phyloP scores from a whole-genome alignment of 2,329 filamentous ascomycete genomes.

The Clarireedia sp. region DNA sequence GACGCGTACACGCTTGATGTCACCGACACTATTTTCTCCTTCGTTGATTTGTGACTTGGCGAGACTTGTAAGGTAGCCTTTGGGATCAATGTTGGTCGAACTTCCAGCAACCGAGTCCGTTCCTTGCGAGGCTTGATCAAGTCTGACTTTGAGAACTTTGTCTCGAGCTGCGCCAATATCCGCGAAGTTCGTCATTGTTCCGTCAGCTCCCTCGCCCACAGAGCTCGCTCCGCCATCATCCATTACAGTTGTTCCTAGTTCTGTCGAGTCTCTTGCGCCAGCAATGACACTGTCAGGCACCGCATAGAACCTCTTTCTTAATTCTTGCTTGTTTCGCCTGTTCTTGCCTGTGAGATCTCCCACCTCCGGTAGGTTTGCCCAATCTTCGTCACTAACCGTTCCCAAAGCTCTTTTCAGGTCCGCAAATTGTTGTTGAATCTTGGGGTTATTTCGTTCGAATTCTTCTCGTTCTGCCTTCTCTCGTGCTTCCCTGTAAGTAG shows the following conservation, averaged over 20 bases:
- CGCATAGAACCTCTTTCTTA: conserved; percentile 83
- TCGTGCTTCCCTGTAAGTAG: conserved; percentile 76
- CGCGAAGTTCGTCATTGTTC: conserved; percentile 96
- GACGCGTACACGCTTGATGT: conserved; percentile 87
- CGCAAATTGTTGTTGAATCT: conserved; percentile 96
- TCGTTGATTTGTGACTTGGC: conserved; percentile 74
- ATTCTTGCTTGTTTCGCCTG: conserved; percentile 72
- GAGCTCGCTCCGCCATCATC: conserved; percentile 61
- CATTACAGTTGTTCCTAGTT: conserved; percentile 81
- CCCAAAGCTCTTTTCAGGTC: conserved; percentile 87
- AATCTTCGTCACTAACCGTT: conserved; percentile 88
- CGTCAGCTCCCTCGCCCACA: conserved; percentile 45
- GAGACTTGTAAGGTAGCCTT: conserved; percentile 90
- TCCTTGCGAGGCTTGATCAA: conserved; percentile 78
- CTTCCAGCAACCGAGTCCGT: conserved; percentile 67
- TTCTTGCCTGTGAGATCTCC: conserved; percentile 96
- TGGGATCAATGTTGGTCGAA: conserved; percentile 85
- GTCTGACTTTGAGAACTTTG: conserved; percentile 87
- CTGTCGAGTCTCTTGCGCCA: conserved; percentile 69
- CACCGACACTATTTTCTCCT: conserved; percentile 77
- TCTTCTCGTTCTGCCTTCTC: conserved; percentile 87
- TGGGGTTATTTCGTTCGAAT: conserved; percentile 95
- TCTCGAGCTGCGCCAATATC: conserved; percentile 94
- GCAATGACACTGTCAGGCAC: conserved; percentile 94
- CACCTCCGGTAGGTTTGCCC: conserved; percentile 91